Percentiles rank a stretch among this genome's conserved stretches.
Evolutionary conservation across 2,329 filamentous ascomycete genomes (phyloP).

Genomic region (Sarocladium strictum): DNA sequence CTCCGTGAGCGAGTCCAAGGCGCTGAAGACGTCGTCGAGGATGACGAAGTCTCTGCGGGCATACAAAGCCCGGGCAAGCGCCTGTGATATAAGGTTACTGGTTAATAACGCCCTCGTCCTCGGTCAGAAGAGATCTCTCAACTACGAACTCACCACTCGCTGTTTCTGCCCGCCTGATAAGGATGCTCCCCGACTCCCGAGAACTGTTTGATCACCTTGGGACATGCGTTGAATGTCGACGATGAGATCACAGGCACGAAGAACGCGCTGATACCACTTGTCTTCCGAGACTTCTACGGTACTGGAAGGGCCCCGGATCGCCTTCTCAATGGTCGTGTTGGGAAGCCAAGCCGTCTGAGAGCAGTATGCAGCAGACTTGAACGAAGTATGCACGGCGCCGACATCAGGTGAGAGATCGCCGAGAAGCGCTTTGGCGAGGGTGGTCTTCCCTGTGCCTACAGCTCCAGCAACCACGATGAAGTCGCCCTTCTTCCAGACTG

Average conservation of each 20-base stretch:
- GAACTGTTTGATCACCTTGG: slow-evolving; percentile 11
- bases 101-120: not conserved
- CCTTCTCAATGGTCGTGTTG: not conserved
- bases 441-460: no score
- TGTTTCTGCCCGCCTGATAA: slow-evolving; percentile 16
- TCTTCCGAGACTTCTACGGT: no score
- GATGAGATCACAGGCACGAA: not conserved
- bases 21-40: slow-evolving; percentile 14
- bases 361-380: not conserved
- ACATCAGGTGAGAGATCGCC: not conserved
- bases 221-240: slow-evolving; percentile 13
- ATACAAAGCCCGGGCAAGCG: slow-evolving; percentile 19
- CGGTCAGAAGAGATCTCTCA: not conserved
- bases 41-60: slow-evolving; percentile 11
- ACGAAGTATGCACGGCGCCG: slow-evolving; percentile 9
- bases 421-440: not conserved
- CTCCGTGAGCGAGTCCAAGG: slow-evolving; percentile 13
- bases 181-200: slow-evolving; percentile 13
- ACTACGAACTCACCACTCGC: slow-evolving; percentile 14
- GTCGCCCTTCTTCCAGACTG: no score
- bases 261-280: not conserved
- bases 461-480: no score
- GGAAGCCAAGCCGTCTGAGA: not conserved
- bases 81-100: slow-evolving; percentile 10
- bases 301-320: not conserved